phyloP scores from a whole-genome alignment of 2,329 filamentous ascomycete species.

The Verticillium dahliae region DNA sequence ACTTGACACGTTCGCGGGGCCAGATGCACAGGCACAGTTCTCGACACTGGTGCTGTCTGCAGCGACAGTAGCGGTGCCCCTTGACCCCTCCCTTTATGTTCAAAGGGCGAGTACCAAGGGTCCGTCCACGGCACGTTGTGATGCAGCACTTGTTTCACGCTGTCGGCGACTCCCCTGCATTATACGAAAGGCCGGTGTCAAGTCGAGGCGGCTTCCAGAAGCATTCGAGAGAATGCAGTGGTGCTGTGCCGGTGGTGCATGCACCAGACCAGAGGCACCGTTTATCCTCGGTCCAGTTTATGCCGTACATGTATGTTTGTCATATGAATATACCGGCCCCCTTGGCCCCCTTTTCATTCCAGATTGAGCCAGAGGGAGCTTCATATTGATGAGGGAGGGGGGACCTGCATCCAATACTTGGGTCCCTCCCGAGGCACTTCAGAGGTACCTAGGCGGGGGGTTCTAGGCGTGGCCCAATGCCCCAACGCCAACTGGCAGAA shows the following conservation, averaged over 20 bases:
- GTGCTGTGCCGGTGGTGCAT: neutral
- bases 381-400: constrained; percentile 1
- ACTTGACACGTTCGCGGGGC: neutral
- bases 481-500: no score
- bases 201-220: neutral
- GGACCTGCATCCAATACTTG: no score
- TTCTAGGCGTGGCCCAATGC: no score
- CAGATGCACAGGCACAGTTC: neutral
- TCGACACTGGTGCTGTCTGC: neutral
- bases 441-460: neutral
- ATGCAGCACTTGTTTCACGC: constrained; percentile 1
- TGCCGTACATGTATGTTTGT: neutral
- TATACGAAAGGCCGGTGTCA: neutral
- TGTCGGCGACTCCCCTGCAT: neutral
- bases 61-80: neutral
- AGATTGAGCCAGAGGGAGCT: constrained; percentile 1
- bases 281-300: neutral
- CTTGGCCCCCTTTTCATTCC: neutral
- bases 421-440: no score
- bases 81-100: neutral
- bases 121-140: neutral
- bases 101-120: neutral
- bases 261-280: neutral
- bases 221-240: neutral
- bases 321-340: neutral